Percentiles rank a stretch among this genome's conserved stretches.
Evolutionary conservation across 805 yeast genomes (phyloP).

Genomic region (Ogataea salicorniae): DNA sequence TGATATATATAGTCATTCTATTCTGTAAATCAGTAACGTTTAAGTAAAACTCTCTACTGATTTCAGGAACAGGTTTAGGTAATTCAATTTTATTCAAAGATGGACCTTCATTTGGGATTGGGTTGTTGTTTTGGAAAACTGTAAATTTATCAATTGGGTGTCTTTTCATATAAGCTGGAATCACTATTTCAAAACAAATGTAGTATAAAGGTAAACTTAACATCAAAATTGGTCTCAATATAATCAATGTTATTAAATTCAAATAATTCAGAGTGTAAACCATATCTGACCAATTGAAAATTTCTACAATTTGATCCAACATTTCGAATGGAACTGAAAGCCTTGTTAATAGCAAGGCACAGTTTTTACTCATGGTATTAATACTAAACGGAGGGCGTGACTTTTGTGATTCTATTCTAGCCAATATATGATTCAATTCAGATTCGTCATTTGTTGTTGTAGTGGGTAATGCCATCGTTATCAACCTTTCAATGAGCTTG

Average conservation of each 20-base stretch:
- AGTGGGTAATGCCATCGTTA: constrained; percentile 70
- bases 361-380: constrained; percentile 63
- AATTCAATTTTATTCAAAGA: constrained; percentile 42
- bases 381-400: constrained; percentile 66
- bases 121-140: constrained; percentile 30
- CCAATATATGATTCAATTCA: constrained; percentile 34
- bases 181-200: constrained; percentile 49
- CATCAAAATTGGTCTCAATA: constrained; percentile 57
- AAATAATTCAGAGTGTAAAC: constrained; percentile 55
- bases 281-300: constrained; percentile 63
- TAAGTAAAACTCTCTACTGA: constrained; percentile 69
- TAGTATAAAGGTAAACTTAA: constrained; percentile 50
- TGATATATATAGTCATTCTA: constrained; percentile 62
- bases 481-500: constrained; percentile 63
- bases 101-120: constrained; percentile 47
- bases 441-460: constrained; percentile 41
- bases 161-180: constrained; percentile 57
- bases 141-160: constrained; percentile 57
- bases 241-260: constrained; percentile 28
- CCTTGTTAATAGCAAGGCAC: constrained; percentile 57
- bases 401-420: constrained; percentile 56
- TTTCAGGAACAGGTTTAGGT: constrained; percentile 72
- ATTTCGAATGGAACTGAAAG: constrained; percentile 55
- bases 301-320: constrained; percentile 49
- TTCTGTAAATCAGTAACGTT: constrained; percentile 84